Conservation (phyloP, 495 filamentous ascomycete genomes). For the Xylaria castorea region DNA sequence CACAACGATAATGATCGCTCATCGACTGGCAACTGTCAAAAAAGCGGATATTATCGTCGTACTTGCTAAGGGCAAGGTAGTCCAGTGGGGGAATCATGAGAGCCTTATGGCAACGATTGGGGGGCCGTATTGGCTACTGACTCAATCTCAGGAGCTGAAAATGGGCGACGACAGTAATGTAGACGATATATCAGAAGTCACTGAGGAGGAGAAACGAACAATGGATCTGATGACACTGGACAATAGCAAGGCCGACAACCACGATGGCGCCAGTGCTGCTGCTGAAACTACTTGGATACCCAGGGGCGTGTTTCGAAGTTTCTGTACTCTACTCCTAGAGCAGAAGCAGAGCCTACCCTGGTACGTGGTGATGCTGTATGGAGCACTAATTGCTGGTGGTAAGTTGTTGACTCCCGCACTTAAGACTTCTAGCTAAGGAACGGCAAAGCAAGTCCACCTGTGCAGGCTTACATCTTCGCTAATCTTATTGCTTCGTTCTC, state of each 20-base stretch:
- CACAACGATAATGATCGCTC: slow-evolving; percentile 69
- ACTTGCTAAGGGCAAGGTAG: slow-evolving; percentile 61
- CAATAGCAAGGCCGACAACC: slow-evolving; percentile 30
- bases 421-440: slow-evolving; percentile 25
- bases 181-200: slow-evolving; percentile 34
- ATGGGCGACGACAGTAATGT: slow-evolving; percentile 31
- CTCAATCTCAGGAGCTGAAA: slow-evolving; percentile 57
- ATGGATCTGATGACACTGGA: slow-evolving; percentile 46
- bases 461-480: slow-evolving; percentile 60
- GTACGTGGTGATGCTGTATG: slow-evolving; percentile 54
- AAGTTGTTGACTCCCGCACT: slow-evolving; percentile 26
- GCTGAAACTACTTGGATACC: slow-evolving; percentile 34
- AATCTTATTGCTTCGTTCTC: slow-evolving; percentile 56
- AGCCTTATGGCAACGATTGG: slow-evolving; percentile 64
- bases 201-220: slow-evolving; percentile 49
- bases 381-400: slow-evolving; percentile 61
- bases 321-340: slow-evolving; percentile 54
- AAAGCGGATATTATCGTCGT: slow-evolving; percentile 73
- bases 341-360: slow-evolving; percentile 55
- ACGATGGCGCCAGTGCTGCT: slow-evolving; percentile 34
- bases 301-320: slow-evolving; percentile 51
- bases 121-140: slow-evolving; percentile 62
- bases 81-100: slow-evolving; percentile 74
- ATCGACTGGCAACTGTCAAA: slow-evolving; percentile 64
- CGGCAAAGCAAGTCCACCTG: slow-evolving; percentile 49